Percentiles rank a stretch among this genome's conserved stretches.
Evolutionary conservation across 2,329 filamentous ascomycete genomes (phyloP).

Genomic region (Fusarium tuaranense): DNA sequence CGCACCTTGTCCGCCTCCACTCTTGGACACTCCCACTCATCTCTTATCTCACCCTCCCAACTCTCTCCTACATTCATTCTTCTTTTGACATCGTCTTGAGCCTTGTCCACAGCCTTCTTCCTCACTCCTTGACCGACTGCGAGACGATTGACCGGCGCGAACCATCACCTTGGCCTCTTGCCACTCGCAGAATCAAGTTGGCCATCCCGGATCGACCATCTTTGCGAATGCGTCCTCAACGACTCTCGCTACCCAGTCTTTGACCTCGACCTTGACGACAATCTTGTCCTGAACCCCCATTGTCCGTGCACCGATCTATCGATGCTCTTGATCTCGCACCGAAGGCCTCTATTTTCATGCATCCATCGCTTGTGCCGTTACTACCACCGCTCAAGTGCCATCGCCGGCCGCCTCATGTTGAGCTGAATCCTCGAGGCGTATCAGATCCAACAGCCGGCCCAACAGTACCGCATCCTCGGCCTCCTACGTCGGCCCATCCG

Average conservation of each 20-base stretch:
- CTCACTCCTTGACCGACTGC: conserved; percentile 15
- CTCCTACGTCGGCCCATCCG: conserved; percentile 14
- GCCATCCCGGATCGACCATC: background rate
- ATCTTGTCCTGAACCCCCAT: background rate
- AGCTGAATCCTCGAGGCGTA: conserved; percentile 29
- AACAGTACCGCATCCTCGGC: conserved; percentile 19
- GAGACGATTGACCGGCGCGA: conserved; percentile 5
- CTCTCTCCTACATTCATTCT: conserved; percentile 30
- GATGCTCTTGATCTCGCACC: conserved; percentile 15
- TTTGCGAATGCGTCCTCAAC: conserved; percentile 12
- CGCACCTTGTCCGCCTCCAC: conserved; percentile 43
- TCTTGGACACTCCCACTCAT: conserved; percentile 33
- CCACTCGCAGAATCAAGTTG: conserved; percentile 2
- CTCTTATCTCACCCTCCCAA: conserved; percentile 33
- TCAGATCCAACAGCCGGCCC: conserved; percentile 14
- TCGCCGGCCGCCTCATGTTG: conserved; percentile 38
- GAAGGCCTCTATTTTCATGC: conserved; percentile 39
- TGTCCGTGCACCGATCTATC: conserved; percentile 6
- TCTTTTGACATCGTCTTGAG: conserved; percentile 6
- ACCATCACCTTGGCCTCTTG: background rate
- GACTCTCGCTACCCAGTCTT: conserved; percentile 4
- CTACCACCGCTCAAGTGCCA: conserved; percentile 34
- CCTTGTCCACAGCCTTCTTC: conserved; percentile 5
- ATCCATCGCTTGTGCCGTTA: conserved; percentile 35
- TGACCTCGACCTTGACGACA: conserved; percentile 9